A percentile compares a stretch with the other conserved stretches of the same genome.
phyloP scores from a whole-genome alignment of 2,329 filamentous ascomycete species.

The Hypoxylon sp. region DNA sequence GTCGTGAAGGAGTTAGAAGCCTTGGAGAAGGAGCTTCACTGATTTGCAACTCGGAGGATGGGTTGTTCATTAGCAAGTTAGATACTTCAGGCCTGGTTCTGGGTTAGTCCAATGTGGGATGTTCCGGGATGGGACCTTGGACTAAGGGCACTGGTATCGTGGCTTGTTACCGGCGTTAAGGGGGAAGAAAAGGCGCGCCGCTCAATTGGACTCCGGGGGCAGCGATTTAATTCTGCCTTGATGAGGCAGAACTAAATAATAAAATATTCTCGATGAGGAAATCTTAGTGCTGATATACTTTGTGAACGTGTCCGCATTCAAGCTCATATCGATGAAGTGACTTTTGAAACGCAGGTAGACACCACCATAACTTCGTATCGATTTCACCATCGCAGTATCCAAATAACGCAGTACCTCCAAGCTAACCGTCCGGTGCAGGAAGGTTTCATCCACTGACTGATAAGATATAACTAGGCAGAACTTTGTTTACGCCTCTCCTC shows the following conservation, averaged over 20 bases:
- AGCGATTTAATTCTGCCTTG: conserved; percentile 10
- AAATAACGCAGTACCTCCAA: no score
- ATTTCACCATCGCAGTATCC: no score
- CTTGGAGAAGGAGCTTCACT: conserved; percentile 61
- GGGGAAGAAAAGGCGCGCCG: conserved; percentile 26
- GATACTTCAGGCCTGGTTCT: conserved; percentile 34
- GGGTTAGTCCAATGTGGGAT: conserved; percentile 32
- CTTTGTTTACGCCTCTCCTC: no score
- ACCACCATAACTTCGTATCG: no score
- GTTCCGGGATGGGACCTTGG: conserved; percentile 25
- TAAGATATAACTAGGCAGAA: no score
- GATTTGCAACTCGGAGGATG: conserved; percentile 8
- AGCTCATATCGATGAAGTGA: no score
- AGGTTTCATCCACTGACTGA: no score
- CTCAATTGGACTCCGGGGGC: conserved; percentile 12
- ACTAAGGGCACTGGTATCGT: conserved; percentile 29
- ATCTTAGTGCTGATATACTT: conserved; percentile 4
- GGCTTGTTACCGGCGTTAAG: conserved; percentile 33
- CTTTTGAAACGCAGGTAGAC: no score
- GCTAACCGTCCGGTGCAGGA: no score
- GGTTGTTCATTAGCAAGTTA: conserved; percentile 11
- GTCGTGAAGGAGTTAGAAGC: conserved; percentile 87
- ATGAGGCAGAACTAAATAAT: conserved; percentile 19
- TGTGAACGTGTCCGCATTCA: not conserved
- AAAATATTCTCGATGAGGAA: conserved; percentile 5